Percentiles rank a stretch among this genome's conserved stretches.
Evolutionary conservation across 495 filamentous ascomycete genomes (phyloP).

Genomic region (Penicillium robsamsonii): DNA sequence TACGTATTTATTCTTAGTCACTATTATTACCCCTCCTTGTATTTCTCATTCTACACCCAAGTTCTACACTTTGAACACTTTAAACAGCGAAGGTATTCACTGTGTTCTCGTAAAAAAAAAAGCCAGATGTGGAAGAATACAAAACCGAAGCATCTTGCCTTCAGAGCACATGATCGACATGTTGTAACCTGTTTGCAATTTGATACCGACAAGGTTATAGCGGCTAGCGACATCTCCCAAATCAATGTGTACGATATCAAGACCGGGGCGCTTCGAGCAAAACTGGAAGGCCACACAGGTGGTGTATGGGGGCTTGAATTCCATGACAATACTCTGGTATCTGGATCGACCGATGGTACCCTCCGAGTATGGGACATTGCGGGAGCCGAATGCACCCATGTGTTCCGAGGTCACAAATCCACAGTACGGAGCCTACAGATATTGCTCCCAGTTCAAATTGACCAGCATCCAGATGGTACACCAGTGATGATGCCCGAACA

Average conservation of each 20-base stretch:
- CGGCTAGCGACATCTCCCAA: constrained; percentile 92
- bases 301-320: constrained; percentile 98
- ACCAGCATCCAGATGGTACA: constrained; percentile 64
- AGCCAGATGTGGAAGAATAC: constrained; percentile 69
- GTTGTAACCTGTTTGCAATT: constrained; percentile 98
- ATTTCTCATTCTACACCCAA: not conserved
- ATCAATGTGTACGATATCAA: constrained; percentile 99
- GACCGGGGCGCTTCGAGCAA: constrained; percentile 78
- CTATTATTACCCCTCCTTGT: not conserved
- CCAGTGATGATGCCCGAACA: constrained; percentile 84
- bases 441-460: constrained; percentile 77
- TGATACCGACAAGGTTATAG: constrained; percentile 94
- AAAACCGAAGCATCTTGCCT: constrained; percentile 86
- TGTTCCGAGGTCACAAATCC: constrained; percentile 95
- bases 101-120: not conserved
- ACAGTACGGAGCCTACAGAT: constrained; percentile 97
- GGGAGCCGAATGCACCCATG: constrained; percentile 81
- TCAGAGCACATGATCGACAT: constrained; percentile 89
- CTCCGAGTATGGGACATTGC: constrained; percentile 98
- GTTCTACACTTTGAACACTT: not conserved
- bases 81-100: not conserved
- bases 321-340: constrained; percentile 88
- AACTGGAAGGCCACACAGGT: constrained; percentile 87
- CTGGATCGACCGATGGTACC: constrained; percentile 90
- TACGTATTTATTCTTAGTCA: no score